Base-by-base conservation (phyloP, 2,329 filamentous ascomycete genomes). In the Chlorencoelia australis region DNA sequence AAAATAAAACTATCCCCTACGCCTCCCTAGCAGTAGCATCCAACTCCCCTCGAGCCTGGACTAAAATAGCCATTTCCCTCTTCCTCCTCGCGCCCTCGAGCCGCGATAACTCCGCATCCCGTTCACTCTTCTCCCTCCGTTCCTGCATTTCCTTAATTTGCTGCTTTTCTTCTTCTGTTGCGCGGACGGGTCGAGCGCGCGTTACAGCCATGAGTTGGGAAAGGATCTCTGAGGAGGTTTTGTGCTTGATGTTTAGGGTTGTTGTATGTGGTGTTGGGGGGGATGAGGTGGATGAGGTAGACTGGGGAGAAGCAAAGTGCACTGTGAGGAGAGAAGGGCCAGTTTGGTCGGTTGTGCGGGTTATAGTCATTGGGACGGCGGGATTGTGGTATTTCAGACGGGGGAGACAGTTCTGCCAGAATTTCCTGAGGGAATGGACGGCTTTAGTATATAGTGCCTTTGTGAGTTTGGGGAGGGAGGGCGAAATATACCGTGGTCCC, bases 361-460 rank as follows among this genome's bases (percentile, higher is more conserved):
- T 79, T 51, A 94, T 75, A 41, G 83, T 78, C 72, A 96, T 93
- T 28, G 81, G 75, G 30, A 95, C 61, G 9, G 76, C 65, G 1
- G 91, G 91, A 59, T 98, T 98, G 69, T 94, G 82, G 66, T 79
- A 98, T 69, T 98, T 95, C 48, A 98, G 69, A 39, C 85, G 76
- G 15, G 85, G 84, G 31, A 96, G 77, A 57, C 78, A 81, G 42
- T 79, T 68, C 46, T 73, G 76, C 84, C 86, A 94, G 71, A 98
- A 95, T 65, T 85, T 85, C 54, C 88, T 94, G 14, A 7, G 13
- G 15, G 11, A 8, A 6, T n/a, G 3, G 4, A 7, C 9, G 18
- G 21, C n/a, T 14, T 44, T 22, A 45, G 30, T 37, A 25, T 16
- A 45, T 58, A 55, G 7, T 7, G 10, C 16, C 15, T 21, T 19